Evolutionary conservation across 2,329 filamentous ascomycete species (phyloP).

Genomic region (Massarina eburnea): DNA sequence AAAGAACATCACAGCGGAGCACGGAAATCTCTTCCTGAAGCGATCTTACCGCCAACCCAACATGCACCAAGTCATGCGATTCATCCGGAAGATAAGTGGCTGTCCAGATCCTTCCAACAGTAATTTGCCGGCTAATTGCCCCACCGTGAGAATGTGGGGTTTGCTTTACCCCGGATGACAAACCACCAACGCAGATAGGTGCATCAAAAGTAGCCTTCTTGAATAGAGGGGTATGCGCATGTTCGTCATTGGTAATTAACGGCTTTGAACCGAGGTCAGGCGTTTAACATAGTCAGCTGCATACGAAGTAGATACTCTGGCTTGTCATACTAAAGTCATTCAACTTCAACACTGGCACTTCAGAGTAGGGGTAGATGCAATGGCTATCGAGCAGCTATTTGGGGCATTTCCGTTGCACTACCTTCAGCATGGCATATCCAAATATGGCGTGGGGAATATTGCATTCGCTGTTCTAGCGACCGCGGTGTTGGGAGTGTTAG

Average conservation of each 20-base stretch:
- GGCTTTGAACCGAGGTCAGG: not conserved
- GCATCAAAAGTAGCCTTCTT: not conserved
- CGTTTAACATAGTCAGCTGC: not conserved
- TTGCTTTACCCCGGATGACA: constrained; percentile 7
- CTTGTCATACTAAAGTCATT: no score
- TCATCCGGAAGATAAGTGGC: constrained; percentile 3
- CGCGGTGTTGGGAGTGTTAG: constrained; percentile 26
- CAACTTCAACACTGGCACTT: not conserved
- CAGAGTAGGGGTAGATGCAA: constrained; percentile 8
- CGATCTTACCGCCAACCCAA: not conserved
- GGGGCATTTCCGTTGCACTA: constrained; percentile 31
- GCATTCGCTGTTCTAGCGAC: constrained; percentile 24
- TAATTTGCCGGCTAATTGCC: constrained; percentile 28
- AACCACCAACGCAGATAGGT: constrained; percentile 9
- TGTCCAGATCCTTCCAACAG: not conserved
- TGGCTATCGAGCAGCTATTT: constrained; percentile 36
- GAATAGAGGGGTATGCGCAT: not conserved
- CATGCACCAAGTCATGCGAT: not conserved
- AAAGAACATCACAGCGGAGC: no score
- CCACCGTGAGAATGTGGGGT: constrained; percentile 37
- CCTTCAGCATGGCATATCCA: constrained; percentile 34
- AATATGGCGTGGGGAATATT: constrained; percentile 27
- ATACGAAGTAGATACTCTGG: no score
- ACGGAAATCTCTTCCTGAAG: no score
- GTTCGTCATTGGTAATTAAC: not conserved